Evolutionary conservation across 805 yeast genomes (phyloP), one percentile per base, ranked within the genome.

Genomic region (Ogataea minuta): DNA sequence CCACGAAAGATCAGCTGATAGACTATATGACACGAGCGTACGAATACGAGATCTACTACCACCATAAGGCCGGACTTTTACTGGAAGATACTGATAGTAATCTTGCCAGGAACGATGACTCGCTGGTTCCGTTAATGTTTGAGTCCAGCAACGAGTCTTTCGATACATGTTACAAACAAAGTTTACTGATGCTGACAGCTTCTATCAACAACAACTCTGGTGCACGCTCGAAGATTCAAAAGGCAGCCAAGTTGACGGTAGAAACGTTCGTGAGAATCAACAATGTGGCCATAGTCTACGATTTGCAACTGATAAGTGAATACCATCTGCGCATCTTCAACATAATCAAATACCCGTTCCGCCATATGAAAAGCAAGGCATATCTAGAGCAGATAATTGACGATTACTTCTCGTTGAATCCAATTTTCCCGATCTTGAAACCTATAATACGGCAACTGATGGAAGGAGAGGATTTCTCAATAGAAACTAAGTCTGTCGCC

Each of bases 371-470:
- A 2, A n/a, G 37, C 12, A 23, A 30, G 14, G 38, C 31, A 1
- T 21, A 29, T 4, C 21, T 45, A 2, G 41, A 26, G 21, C 35
- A 19, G 3, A 23, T 35, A 9, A 45, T 60, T 8, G 56, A 54
- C n/a, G 45, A 49, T 1, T 59, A 46, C 35, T 52, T 45, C 36
- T 45, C 49, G 1, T 31, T 47, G 15, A 44, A 53, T 20, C 64
- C 64, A 1, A 49, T 60, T 0, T 40, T 60, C 4, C 59, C 63
- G 1, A 48, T 57, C 5, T 23, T 60, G 15, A 44, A 40, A 32
- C 58, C 56, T 3, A 39, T 53, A 8, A 45, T 49, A 9, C 38
- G 44, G 15, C 43, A 39, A 20, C 21, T 46, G 29, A 31, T 43
- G 6, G 35, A 30, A 4, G 23, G 24, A 2, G 48, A 46, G 6